Base-by-base conservation (phyloP, 2,329 filamentous ascomycete species). In the Colletotrichum siamense region DNA sequence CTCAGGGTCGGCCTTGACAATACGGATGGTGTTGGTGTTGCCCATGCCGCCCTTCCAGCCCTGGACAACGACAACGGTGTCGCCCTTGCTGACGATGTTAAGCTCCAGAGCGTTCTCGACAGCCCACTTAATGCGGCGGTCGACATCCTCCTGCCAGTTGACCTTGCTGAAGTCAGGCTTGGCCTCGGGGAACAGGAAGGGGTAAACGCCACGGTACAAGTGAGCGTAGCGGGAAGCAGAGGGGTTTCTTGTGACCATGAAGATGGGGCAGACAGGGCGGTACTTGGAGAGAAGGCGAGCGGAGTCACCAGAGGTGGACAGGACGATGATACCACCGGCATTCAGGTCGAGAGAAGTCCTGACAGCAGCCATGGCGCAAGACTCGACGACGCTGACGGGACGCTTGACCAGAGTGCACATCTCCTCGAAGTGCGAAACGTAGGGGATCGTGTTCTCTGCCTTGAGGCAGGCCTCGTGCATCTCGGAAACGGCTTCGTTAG, bases 111-210 rank as follows among this genome's bases (percentile, higher is more conserved):
- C 97, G 84, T 96, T 92, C 84, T 91, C 89, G 85, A 99, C 95
- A 85, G 95, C 97, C 96, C 96, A 99, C 91, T 96, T 98, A 87
- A 99, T 95, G 84, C 97, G 95, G 85, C 94, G 93, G 88, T 99
- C 97, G 81, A 99, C 97, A 87, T 99, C 96, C 90, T 99, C 96
- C 89, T 99, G 97, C 97, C 97, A 99, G 88, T 98, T 96, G 83
- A 94, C 92, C 87, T 94, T 92, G 85, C 91, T 92, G 88, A 99
- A 99, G 89, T 99, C 95, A 81, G 97, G 97, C 93, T 99, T 99
- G 82, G 89, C 88, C 89, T 98, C 95, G 70, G 94, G 92, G 91
- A 98, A 99, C 83, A 94, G 91, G 94, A 99, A 99, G 75, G 97
- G 97, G 85, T 98, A 99, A 78, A 99, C 96, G 82, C 97, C 97